Evolutionary conservation across 2,329 filamentous ascomycete species (phyloP).

Genomic region (Talaromyces funiculosus): DNA sequence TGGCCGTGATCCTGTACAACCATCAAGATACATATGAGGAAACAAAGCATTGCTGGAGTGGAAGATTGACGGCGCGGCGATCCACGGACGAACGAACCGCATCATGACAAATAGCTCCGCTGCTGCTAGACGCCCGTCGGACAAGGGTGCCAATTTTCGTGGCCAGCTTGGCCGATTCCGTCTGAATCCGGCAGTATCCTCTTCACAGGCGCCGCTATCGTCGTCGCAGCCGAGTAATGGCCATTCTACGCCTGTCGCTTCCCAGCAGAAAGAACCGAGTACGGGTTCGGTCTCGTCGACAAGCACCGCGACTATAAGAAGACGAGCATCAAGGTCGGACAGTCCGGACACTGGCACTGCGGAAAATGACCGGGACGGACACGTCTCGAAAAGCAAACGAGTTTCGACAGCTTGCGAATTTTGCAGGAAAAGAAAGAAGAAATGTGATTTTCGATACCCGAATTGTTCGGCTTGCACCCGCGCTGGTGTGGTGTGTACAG

Average conservation of each 20-base stretch:
- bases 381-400: slow-evolving; percentile 23
- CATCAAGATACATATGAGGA: neutral
- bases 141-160: slow-evolving; percentile 19
- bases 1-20: neutral
- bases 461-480: slow-evolving; percentile 37
- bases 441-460: slow-evolving; percentile 38
- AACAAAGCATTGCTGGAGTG: neutral
- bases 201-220: slow-evolving; percentile 9
- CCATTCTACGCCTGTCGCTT: neutral
- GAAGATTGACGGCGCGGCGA: neutral
- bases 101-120: slow-evolving; percentile 10
- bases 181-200: slow-evolving; percentile 17
- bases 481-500: slow-evolving; percentile 36
- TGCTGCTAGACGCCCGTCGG: slow-evolving; percentile 3
- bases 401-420: slow-evolving; percentile 38
- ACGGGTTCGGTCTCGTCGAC: slow-evolving; percentile 1
- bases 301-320: slow-evolving; percentile 11
- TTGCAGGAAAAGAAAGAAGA: slow-evolving; percentile 38
- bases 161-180: slow-evolving; percentile 31
- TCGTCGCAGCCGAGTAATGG: slow-evolving; percentile 2
- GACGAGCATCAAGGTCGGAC: slow-evolving; percentile 8
- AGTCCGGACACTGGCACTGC: slow-evolving; percentile 12
- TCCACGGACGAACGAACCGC: neutral
- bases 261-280: neutral
- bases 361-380: slow-evolving; percentile 18